Evolutionary conservation across 169 alveolate genomes (phyloP).

Genomic region (Neospora caninum): DNA sequence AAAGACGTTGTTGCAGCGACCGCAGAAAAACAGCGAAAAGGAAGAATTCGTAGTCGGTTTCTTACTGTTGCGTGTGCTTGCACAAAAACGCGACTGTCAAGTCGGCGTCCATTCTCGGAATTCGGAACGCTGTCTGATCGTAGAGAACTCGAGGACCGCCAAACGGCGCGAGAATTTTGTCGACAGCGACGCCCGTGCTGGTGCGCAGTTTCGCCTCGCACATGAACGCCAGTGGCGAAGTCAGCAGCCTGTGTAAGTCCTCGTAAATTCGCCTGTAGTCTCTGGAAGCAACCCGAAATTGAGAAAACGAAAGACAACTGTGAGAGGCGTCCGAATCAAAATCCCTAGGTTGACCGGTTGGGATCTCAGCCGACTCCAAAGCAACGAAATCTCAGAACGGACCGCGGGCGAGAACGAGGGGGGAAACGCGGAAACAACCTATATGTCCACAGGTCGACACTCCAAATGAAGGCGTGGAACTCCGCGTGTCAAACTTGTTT

Average conservation of each 20-base stretch:
- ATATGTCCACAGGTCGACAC: too few species aligned
- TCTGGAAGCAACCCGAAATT: constrained; percentile 31
- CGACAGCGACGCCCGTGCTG: constrained; percentile 70
- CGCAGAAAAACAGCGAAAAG: not conserved
- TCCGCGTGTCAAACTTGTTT: not conserved
- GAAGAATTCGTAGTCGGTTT: not conserved
- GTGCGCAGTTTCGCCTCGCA: constrained; percentile 70
- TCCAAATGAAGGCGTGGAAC: too few species aligned
- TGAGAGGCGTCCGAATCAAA: not conserved
- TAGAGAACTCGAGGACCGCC: constrained; percentile 74
- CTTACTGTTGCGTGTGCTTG: constrained; percentile 70
- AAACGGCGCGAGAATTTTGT: constrained; percentile 73
- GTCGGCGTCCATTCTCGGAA: constrained; percentile 73
- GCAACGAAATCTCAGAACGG: too few species aligned
- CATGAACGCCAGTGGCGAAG: constrained; percentile 60
- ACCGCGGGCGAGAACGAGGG: too few species aligned
- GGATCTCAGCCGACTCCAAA: not conserved
- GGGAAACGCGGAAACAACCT: too few species aligned
- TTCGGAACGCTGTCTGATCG: constrained; percentile 72
- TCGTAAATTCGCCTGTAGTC: constrained; percentile 18
- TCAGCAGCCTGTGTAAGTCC: constrained; percentile 9
- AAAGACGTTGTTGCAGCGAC: not conserved
- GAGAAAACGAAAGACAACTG: not conserved
- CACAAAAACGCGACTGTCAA: constrained; percentile 69
- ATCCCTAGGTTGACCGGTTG: not conserved